phyloP scores from a whole-genome alignment of 2,329 filamentous ascomycete genomes.

The Dothidotthia symphoricarpi region DNA sequence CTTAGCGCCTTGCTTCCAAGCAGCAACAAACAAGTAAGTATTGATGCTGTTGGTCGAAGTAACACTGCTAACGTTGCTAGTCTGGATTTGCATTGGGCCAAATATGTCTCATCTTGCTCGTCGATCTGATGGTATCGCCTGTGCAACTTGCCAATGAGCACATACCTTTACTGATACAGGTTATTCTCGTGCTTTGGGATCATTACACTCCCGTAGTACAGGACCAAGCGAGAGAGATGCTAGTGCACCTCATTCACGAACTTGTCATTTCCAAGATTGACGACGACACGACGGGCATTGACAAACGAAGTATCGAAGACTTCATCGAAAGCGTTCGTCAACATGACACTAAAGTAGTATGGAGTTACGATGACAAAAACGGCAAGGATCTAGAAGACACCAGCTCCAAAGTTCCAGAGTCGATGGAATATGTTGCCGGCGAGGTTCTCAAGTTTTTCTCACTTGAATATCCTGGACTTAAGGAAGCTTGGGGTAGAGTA shows the following conservation, averaged over 20 bases:
- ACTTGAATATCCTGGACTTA: slow-evolving; percentile 78
- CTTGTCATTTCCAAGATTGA: slow-evolving; percentile 78
- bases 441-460: slow-evolving; percentile 85
- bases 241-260: slow-evolving; percentile 95
- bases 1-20: slow-evolving; percentile 28
- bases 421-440: slow-evolving; percentile 81
- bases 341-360: slow-evolving; percentile 81
- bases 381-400: slow-evolving; percentile 67
- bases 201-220: slow-evolving; percentile 94
- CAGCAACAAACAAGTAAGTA: slow-evolving; percentile 33
- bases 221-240: slow-evolving; percentile 95
- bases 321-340: slow-evolving; percentile 83
- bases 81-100: slow-evolving; percentile 89
- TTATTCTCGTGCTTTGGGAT: slow-evolving; percentile 93
- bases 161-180: slow-evolving; percentile 82
- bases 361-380: slow-evolving; percentile 92
- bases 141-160: slow-evolving; percentile 76
- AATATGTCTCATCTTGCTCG: slow-evolving; percentile 85
- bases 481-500: slow-evolving; percentile 86
- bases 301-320: slow-evolving; percentile 76
- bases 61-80: slow-evolving; percentile 35
- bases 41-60: neutral
- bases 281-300: slow-evolving; percentile 63
- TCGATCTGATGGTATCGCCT: slow-evolving; percentile 93
- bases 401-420: slow-evolving; percentile 75